Percentiles rank a stretch among this genome's conserved stretches.
Evolutionary conservation across 2,329 filamentous ascomycete species (phyloP).

Genomic region (Sporothrix variecibatus): DNA sequence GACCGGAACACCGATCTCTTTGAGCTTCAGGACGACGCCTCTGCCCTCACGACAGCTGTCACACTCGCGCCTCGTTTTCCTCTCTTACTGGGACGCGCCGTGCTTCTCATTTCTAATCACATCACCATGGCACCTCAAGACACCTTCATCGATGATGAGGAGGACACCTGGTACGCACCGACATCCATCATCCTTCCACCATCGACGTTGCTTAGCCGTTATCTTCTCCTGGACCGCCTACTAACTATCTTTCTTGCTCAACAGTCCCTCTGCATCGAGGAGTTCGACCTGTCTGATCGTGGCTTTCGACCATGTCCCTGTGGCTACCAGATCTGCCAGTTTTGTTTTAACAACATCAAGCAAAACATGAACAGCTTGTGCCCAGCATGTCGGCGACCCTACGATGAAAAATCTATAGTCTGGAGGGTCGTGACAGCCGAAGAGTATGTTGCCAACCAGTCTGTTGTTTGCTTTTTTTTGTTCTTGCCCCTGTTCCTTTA

Average conservation of each 20-base stretch:
- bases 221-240: background rate
- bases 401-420: slow-evolving; percentile 95
- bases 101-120: slow-evolving; percentile 11
- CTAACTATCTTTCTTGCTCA: slow-evolving; percentile 33
- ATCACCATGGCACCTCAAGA: slow-evolving; percentile 66
- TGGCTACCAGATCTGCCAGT: slow-evolving; percentile 99
- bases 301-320: slow-evolving; percentile 97
- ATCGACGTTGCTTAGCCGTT: background rate
- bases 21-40: background rate
- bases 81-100: slow-evolving; percentile 14
- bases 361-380: slow-evolving; percentile 97
- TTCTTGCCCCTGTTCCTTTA: background rate
- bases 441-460: slow-evolving; percentile 65
- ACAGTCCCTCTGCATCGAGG: slow-evolving; percentile 96
- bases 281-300: slow-evolving; percentile 96
- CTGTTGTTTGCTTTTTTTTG: background rate
- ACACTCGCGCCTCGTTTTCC: background rate
- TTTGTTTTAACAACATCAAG: slow-evolving; percentile 99
- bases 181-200: background rate
- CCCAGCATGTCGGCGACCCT: slow-evolving; percentile 92
- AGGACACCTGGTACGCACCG: slow-evolving; percentile 63
- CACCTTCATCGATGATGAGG: slow-evolving; percentile 70
- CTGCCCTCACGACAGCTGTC: background rate
- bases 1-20: background rate
- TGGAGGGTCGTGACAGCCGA: slow-evolving; percentile 94